Percentiles rank a stretch among this genome's conserved stretches.
Conservation (phyloP, 164 flowering plant genomes). For the Magnolia sinica region DNA sequence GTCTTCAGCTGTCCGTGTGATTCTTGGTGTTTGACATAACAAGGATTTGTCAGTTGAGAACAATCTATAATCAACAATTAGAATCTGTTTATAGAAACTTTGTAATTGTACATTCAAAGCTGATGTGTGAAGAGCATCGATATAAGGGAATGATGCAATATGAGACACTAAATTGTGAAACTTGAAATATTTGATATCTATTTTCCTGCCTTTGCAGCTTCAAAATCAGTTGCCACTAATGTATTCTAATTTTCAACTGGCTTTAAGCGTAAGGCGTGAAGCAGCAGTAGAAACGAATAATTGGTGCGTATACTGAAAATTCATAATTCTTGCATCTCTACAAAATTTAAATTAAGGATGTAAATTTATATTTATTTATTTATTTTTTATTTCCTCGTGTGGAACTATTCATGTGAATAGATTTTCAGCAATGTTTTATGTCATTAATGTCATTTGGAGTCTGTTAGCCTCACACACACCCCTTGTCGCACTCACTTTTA, state of each 20-base stretch:
- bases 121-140: too few species aligned
- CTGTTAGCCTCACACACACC: neutral
- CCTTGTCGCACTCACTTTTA: neutral
- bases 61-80: too few species aligned
- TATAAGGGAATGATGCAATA: too few species aligned
- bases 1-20: too few species aligned
- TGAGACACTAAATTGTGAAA: neutral
- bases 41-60: too few species aligned
- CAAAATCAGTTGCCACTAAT: conserved; percentile 2
- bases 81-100: too few species aligned
- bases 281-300: neutral
- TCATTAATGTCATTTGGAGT: neutral
- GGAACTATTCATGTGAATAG: neutral
- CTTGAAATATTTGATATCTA: neutral
- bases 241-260: neutral
- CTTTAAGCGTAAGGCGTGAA: neutral
- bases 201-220: conserved; percentile 1
- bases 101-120: too few species aligned
- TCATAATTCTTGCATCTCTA: neutral
- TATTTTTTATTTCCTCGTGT: neutral
- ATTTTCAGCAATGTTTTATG: too few species aligned
- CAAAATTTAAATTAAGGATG: neutral
- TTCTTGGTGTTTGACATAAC: too few species aligned
- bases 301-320: neutral
- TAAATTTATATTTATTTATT: neutral